Evolutionary conservation across 2,329 filamentous ascomycete genomes (phyloP), one percentile per base, ranked within the genome.

Genomic region (Juglanconis oblonga): DNA sequence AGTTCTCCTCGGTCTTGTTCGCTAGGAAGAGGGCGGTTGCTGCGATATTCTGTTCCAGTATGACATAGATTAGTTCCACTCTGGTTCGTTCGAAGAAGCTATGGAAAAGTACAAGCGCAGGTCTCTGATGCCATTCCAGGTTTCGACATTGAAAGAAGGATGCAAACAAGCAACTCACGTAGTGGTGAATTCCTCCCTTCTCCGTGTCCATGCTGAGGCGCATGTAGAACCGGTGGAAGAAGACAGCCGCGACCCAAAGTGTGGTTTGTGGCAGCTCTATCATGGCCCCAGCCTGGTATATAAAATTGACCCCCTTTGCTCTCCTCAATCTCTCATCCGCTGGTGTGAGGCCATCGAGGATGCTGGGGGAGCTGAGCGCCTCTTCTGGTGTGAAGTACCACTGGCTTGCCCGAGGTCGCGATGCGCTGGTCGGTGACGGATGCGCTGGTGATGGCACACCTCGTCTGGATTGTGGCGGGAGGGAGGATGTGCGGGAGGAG

Each of bases 201-300:
- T 89, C 85, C 67, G 88, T 84, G 52, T 89, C 87, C 83, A 96
- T 88, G 70, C 87, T 94, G 70, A 83, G 87, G 64, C 92, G 88
- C 92, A 98, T 97, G 72, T 92, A 93, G 73, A 97, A 98, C 36
- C 95, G 87, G 74, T 99, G 94, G 73, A 99, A 93, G 78, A 96
- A 98, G 48, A 97, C 89, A 17, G 91, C 90, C 0, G 95, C 95
- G 0, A 96, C 96, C 75, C 90, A 93, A 47, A 99, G 81, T 0
- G 95, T 98, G 58, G 95, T 86, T 73, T 97, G 93, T 11, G 94
- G 94, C 53, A 98, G 79, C 72, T 96, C 94, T 55, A 98, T 84
- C 79, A 97, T 87, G 66, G 96, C 91, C 65, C 94, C 95, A 49
- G 94, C 92, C 74, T 97, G 93, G 64, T 92, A 88, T 69, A 99